Evolutionary conservation across 306 rosid species (phyloP).

Genomic region (Ceratonia siliqua): DNA sequence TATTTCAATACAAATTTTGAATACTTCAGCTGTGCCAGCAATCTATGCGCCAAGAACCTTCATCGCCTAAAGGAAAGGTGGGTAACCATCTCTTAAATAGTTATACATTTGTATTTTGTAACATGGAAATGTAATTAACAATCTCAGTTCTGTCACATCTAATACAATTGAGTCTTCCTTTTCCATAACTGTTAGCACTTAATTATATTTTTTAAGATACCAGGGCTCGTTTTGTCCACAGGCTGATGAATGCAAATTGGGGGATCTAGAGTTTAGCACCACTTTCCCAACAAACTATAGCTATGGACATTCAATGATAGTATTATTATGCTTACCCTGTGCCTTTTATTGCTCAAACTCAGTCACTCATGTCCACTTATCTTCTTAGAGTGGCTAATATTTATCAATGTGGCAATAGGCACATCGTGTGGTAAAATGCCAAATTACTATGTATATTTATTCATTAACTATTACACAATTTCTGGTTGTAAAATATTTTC

Average conservation of each 20-base stretch:
- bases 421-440: not conserved
- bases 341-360: not conserved
- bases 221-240: slow-evolving; percentile 7
- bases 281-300: not conserved
- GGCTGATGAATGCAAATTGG: not conserved
- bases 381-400: not conserved
- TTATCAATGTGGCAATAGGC: not conserved
- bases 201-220: not conserved
- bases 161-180: not conserved
- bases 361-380: not conserved
- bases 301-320: not conserved
- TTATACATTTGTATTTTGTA: not conserved
- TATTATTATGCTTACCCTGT: not conserved
- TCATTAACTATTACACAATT: not conserved
- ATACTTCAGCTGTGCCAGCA: slow-evolving; percentile 62
- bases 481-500: not conserved
- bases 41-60: slow-evolving; percentile 42
- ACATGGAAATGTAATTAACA: not conserved
- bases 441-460: not conserved
- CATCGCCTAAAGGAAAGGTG: slow-evolving; percentile 47
- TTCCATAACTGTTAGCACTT: not conserved
- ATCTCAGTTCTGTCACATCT: not conserved
- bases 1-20: slow-evolving; percentile 29
- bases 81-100: slow-evolving; percentile 24
- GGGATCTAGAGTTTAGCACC: not conserved